Base-by-base conservation (phyloP, 352 stramenopile genomes). In the Thraustochytrium striatum region DNA sequence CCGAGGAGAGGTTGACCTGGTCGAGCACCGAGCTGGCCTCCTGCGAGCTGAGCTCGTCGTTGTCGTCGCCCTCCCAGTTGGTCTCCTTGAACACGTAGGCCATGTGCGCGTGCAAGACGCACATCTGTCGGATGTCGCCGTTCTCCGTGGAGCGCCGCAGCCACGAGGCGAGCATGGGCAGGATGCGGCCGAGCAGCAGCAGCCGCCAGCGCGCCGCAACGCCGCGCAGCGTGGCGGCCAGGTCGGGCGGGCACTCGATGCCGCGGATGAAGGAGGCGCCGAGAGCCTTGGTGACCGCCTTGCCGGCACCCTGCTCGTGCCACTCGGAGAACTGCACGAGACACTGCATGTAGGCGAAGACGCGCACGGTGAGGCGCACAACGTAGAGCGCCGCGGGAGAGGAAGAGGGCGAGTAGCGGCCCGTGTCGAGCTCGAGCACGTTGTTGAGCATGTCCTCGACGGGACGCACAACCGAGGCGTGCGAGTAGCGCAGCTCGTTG, bases 141-240 rank as follows among this genome's bases (percentile, higher is more conserved):
- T 90, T 86, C 0, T 83, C 61, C 43, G 87, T 90, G 59, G 84
- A 81, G 87, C 43, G 87, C 79, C 52, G 87, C 86, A 95, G 91
- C 91, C 91, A 96, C 58, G 91, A 91, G 65, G 94, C 91, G n/a
- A 96, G 78, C 75, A 92, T 93, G 7, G 89, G 90, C 58, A 95
- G 92, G 1, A 92, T 89, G 78, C 89, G 84, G 35, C 86, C 85
- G 68, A 94, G 85, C 3, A 94, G 59, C n/a, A 78, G 62, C 5
- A 39, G 32, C 16, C 80, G 73, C 38, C 92, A 82, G 33, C 88
- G 89, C 68, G 65, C 28, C 9, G 81, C 69, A 1, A 78, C 68
- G 11, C 38, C 36, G 36, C 41, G 47, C 13, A 82, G 57, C 44
- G 44, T 3, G 2, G 72, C 44, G 21, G 65, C 35, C 2, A 70